A percentile compares a stretch with the other conserved stretches of the same genome.
These are phyloP conservation scores for Acacia melanoxylon DNA, from an alignment of 306 rosid species.

Conservation along the genomic window DNA sequence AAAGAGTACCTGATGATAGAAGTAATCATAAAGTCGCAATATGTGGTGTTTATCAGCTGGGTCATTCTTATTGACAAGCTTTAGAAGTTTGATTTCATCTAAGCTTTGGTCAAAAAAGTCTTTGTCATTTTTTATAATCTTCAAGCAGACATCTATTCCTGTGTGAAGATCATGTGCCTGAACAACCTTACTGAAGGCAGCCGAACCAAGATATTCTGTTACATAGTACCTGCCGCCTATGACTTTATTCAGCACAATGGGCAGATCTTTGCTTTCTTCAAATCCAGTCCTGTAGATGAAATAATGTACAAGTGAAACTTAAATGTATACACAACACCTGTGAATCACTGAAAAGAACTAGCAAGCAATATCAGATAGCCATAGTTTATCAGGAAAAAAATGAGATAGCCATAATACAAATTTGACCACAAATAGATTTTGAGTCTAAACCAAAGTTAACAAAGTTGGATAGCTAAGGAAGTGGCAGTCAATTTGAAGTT, in stretches of 20 bases:
- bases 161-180: constrained; percentile 94
- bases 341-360: neutral
- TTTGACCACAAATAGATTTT: constrained; percentile 15
- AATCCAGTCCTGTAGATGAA: constrained; percentile 88
- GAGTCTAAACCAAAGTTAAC: constrained; percentile 14
- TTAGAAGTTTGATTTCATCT: constrained; percentile 95
- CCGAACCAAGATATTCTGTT: constrained; percentile 93
- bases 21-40: constrained; percentile 92
- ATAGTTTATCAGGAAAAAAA: neutral
- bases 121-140: constrained; percentile 96
- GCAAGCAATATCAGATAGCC: constrained; percentile 2
- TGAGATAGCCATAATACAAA: neutral
- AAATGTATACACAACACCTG: constrained; percentile 34
- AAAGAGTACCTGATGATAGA: constrained; percentile 82
- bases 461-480: neutral
- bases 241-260: constrained; percentile 76
- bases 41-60: constrained; percentile 78
- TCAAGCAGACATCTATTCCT: constrained; percentile 91
- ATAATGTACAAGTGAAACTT: constrained; percentile 38
- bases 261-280: constrained; percentile 94
- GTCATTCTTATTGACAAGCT: constrained; percentile 91
- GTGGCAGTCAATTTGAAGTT: neutral
- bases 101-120: constrained; percentile 97
- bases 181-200: constrained; percentile 95
- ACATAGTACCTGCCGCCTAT: constrained; percentile 86